Evolutionary conservation across 1,139 yeast genomes (phyloP).

Genomic region (Protomyces inouyei): DNA sequence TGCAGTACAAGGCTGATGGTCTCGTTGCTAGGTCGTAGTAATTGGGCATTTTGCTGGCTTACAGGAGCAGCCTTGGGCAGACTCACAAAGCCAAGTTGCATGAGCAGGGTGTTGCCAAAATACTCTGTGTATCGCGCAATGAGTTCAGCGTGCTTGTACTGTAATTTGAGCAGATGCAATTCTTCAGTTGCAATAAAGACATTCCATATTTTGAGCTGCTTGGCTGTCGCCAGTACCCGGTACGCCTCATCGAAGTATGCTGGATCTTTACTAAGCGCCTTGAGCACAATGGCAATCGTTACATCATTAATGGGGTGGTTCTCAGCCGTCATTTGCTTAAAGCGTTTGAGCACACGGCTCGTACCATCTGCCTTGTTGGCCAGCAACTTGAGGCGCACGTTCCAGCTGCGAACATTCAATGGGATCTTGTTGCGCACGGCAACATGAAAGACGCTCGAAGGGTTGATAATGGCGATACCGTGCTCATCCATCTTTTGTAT

Average conservation of each 20-base stretch:
- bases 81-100: slow-evolving; percentile 16
- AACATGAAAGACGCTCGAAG: background rate
- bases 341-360: background rate
- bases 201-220: slow-evolving; percentile 10
- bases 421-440: slow-evolving; percentile 2
- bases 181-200: slow-evolving; percentile 18
- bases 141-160: slow-evolving; percentile 2
- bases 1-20: slow-evolving; percentile 13
- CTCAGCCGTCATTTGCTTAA: background rate
- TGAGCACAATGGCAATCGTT: slow-evolving; percentile 9
- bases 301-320: background rate
- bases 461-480: background rate
- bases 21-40: slow-evolving; percentile 3
- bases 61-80: background rate
- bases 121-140: background rate
- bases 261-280: background rate
- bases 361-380: slow-evolving; percentile 5
- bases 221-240: slow-evolving; percentile 4
- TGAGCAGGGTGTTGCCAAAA: slow-evolving; percentile 2
- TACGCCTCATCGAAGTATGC: background rate
- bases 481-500: slow-evolving; percentile 1
- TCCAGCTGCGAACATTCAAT: slow-evolving; percentile 7
- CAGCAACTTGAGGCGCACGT: slow-evolving; percentile 3
- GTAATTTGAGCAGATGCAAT: slow-evolving; percentile 10
- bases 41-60: background rate